phyloP scores from a whole-genome alignment of 169 alveolate genomes.

The Plasmodium gonderi region DNA sequence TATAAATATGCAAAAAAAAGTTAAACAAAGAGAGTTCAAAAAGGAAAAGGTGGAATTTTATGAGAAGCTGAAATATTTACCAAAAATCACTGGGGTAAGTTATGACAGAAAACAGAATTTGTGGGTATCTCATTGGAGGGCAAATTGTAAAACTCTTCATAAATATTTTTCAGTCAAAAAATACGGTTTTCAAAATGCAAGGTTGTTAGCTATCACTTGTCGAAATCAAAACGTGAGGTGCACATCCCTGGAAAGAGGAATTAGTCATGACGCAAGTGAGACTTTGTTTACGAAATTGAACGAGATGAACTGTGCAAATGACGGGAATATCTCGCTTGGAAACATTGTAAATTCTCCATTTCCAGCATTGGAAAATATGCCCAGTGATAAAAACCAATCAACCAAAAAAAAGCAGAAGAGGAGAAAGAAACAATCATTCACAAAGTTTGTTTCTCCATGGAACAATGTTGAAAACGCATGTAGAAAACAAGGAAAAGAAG shows the following conservation, averaged over 20 bases:
- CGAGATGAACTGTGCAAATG: neutral
- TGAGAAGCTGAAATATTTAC: constrained; percentile 79
- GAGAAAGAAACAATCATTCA: neutral
- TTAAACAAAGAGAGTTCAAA: neutral
- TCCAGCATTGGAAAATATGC: neutral
- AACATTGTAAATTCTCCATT: neutral
- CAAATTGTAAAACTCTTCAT: constrained; percentile 83
- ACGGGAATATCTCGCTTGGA: neutral
- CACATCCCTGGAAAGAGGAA: neutral
- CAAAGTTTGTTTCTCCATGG: neutral
- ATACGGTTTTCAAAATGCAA: constrained; percentile 85
- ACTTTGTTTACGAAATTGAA: neutral
- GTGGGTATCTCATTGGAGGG: constrained; percentile 88
- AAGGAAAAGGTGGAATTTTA: constrained; percentile 80
- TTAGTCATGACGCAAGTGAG: neutral
- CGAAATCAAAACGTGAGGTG: constrained; percentile 67
- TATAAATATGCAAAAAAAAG: neutral
- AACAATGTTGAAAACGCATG: neutral
- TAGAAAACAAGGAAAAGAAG: neutral
- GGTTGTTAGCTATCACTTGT: constrained; percentile 83
- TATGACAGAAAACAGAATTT: constrained; percentile 84
- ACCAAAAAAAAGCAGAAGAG: neutral
- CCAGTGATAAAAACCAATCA: neutral
- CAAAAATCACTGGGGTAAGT: constrained; percentile 86
- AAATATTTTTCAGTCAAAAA: constrained; percentile 84